A percentile compares a stretch with the other conserved stretches of the same genome.
Evolutionary conservation across 2,329 filamentous ascomycete genomes (phyloP).

Genomic region (Elsinoe australis): DNA sequence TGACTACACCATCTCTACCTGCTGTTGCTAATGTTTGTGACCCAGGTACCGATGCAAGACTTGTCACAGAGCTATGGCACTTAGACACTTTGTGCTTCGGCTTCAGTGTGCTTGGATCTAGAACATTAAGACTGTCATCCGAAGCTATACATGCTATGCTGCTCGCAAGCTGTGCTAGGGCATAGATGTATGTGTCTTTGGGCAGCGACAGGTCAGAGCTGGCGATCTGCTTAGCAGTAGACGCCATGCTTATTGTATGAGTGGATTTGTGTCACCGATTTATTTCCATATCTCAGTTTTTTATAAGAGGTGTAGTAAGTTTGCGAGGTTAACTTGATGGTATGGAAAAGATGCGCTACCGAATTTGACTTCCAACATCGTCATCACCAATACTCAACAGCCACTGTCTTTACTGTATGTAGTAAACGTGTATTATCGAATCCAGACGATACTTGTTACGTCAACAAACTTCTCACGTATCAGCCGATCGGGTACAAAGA

Average conservation of each 20-base stretch:
- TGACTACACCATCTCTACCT: conserved; percentile 62
- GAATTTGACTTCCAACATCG: too few species aligned
- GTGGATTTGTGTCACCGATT: neutral
- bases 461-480: too few species aligned
- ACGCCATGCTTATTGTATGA: neutral
- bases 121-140: conserved; percentile 60
- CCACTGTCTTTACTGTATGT: too few species aligned
- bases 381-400: too few species aligned
- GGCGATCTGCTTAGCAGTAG: neutral
- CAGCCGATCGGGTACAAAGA: too few species aligned
- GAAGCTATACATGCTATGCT: conserved; percentile 57
- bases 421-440: too few species aligned
- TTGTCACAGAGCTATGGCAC: conserved; percentile 57
- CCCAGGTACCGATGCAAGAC: conserved; percentile 44
- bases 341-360: too few species aligned
- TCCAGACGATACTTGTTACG: too few species aligned
- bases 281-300: too few species aligned
- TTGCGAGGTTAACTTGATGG: too few species aligned
- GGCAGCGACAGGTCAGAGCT: conserved; percentile 17
- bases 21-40: conserved; percentile 55
- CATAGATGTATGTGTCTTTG: conserved; percentile 47
- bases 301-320: too few species aligned
- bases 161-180: conserved; percentile 40
- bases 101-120: conserved; percentile 53
- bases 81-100: conserved; percentile 40